These are phyloP conservation scores for Tuber microsphaerosporum DNA, from an alignment of 495 filamentous ascomycete species.

Conservation along the genomic window DNA sequence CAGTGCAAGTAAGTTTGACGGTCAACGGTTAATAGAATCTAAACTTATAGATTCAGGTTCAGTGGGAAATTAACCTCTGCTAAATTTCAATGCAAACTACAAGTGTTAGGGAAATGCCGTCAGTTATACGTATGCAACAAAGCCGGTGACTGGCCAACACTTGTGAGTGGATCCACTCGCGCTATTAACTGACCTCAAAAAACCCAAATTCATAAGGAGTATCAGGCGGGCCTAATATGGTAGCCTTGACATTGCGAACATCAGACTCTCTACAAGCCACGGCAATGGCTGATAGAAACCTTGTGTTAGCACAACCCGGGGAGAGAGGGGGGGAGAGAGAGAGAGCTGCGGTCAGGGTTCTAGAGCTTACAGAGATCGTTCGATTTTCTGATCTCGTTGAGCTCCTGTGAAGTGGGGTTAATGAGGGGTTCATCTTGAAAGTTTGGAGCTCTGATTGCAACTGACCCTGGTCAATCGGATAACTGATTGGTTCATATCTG, in stretches of 20 bases:
- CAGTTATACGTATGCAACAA: slow-evolving; percentile 8
- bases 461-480: slow-evolving; percentile 75
- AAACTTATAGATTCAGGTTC: neutral
- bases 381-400: slow-evolving; percentile 71
- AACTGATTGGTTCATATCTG: slow-evolving; percentile 64
- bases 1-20: slow-evolving; percentile 13
- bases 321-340: too few species aligned
- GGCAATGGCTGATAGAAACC: slow-evolving; percentile 58
- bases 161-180: neutral
- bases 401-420: slow-evolving; percentile 53
- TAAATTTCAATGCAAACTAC: slow-evolving; percentile 61
- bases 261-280: slow-evolving; percentile 80
- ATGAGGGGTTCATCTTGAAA: slow-evolving; percentile 44
- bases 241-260: slow-evolving; percentile 76
- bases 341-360: slow-evolving; percentile 7
- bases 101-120: neutral
- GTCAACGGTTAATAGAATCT: slow-evolving; percentile 9
- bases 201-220: slow-evolving; percentile 96
- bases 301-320: slow-evolving; percentile 19
- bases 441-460: slow-evolving; percentile 28
- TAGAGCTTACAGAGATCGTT: slow-evolving; percentile 66
- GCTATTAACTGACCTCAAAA: slow-evolving; percentile 62
- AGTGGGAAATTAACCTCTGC: slow-evolving; percentile 49
- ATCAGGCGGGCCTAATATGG: slow-evolving; percentile 88
- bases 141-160: neutral